Evolutionary conservation across 129 eudicot genomes (phyloP), one percentile per base, ranked within the genome.

Genomic region (Oenanthe sinensis): DNA sequence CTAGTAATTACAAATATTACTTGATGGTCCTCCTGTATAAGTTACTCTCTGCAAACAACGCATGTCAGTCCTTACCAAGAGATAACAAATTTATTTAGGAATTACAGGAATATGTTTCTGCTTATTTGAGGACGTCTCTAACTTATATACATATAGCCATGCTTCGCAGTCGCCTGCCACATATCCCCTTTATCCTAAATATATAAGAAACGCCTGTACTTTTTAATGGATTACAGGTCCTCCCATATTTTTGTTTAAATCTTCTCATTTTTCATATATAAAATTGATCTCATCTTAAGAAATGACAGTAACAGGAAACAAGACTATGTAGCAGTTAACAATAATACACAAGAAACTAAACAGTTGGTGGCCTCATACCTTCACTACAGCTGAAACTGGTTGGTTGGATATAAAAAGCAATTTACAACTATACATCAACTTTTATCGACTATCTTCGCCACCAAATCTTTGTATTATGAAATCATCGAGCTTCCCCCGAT

Each of bases 401-500:
- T 28, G 69, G 63, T 71, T 70, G 0, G 47, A 83, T 11, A 65
- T 65, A 74, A 52, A 60, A 79, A 82, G 42, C 80, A 82, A 77
- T 71, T 78, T 80, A 77, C 82, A 77, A 82, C 50, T 84, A 79
- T 78, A 78, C 80, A 83, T 78, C 72, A 77, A 78, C 75, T 78
- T 50, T 80, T 90, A 90, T 67, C 80, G 85, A 70, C 86, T 81
- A 39, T 77, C 75, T 81, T 90, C 89, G 60, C 82, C 46, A 46
- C 88, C 90, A 80, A 85, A 85, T 75, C 84, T 86, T 83, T 92
- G 88, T 62, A 83, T 79, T 63, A 95, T 69, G 75, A 87, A 85
- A 82, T 91, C 98, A 87, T 90, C 96, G 52, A 95, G 97, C 75
- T 80, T 88, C 71, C 96, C 98, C 80, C 89, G 86, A 77, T 88